Evolutionary conservation across 2,329 filamentous ascomycete species (phyloP), one percentile per base, ranked within the genome.

Genomic region (Epicoccum sorghinum): DNA sequence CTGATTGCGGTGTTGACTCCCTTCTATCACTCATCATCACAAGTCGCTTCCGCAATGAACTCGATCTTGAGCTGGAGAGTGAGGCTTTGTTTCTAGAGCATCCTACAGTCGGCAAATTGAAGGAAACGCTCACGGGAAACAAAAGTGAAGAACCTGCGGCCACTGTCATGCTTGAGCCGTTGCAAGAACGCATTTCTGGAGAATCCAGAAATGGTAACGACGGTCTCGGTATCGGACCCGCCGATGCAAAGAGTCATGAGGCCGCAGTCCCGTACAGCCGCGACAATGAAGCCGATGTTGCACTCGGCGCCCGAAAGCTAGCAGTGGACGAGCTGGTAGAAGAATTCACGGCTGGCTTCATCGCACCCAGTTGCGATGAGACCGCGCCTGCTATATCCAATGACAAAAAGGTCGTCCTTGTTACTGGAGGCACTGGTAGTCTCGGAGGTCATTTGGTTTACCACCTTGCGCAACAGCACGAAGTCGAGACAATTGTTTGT

Each of bases 101-200:
- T 47, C 78, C 81, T 2, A 83, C 81, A 3, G 79, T 84, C 45
- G 80, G 80, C 22, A 80, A 81, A 48, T 79, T 85, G 25, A 14
- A 37, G n/a, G n/a, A 22, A n/a, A 14, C 33, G 33, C 33, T 36
- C 6, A 13, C n/a, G n/a, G 33, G 10, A 14, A 36, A 36, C 6
- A 6, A 8, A 12, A 4, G n/a, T 13, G 6, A 36, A 12, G 33
- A 14, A 6, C 9, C n/a, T 14, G 33, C 6, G 10, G 4, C 10
- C 33, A 8, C n/a, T 13, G 33, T n/a, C 33, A n/a, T 14, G 33
- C 10, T 13, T 36, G 10, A 36, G 10, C 33, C 33, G n/a, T 8
- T n/a, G 33, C 33, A 36, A n/a, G 33, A 36, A 13, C 6, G 10
- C 10, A 36, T 13, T 6, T 13, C 13, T 7, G n/a, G 7, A 39